Conservation (phyloP, 148 eudicot species). For the Talinum fruticosum region DNA sequence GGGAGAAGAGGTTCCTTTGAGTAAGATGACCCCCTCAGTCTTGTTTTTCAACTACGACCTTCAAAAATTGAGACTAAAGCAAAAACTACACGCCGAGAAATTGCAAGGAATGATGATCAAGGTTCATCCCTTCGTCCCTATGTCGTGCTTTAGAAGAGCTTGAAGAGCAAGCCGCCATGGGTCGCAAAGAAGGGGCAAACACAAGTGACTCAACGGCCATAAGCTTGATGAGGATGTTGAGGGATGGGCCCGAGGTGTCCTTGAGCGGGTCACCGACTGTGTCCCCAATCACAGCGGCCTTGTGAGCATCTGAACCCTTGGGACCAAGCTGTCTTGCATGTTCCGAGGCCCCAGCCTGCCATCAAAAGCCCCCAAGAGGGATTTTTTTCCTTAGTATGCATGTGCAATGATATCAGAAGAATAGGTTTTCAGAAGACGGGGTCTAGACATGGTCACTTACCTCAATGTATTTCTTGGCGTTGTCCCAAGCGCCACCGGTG, state of each 20-base stretch:
- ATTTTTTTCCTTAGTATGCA: background rate
- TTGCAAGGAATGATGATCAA: conserved; percentile 5
- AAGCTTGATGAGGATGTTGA: conserved; percentile 89
- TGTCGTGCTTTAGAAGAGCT: conserved; percentile 38
- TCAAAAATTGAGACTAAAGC: conserved; percentile 32
- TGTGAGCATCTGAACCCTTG: conserved; percentile 85
- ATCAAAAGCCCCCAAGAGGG: background rate
- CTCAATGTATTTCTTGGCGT: conserved; percentile 89
- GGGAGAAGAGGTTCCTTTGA: background rate
- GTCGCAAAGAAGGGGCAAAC: conserved; percentile 91
- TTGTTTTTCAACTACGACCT: conserved; percentile 10
- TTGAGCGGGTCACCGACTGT: conserved; percentile 92
- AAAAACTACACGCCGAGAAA: conserved; percentile 23
- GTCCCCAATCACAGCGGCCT: conserved; percentile 93
- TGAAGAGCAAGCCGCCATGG: conserved; percentile 92
- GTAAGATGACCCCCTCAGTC: conserved; percentile 13
- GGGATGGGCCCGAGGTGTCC: conserved; percentile 93
- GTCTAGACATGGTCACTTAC: conserved; percentile 26
- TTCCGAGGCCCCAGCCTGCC: conserved; percentile 78
- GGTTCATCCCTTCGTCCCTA: conserved; percentile 9
- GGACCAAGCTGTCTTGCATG: conserved; percentile 77
- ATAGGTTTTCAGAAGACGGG: background rate
- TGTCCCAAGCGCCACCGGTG: conserved; percentile 96
- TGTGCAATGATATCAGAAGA: background rate
- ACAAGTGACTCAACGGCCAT: conserved; percentile 97